Percentiles rank a stretch among this genome's conserved stretches.
These are phyloP conservation scores for Cylindrotheca closterium DNA, from an alignment of 108 stramenopile genomes.

Conservation along the genomic window DNA sequence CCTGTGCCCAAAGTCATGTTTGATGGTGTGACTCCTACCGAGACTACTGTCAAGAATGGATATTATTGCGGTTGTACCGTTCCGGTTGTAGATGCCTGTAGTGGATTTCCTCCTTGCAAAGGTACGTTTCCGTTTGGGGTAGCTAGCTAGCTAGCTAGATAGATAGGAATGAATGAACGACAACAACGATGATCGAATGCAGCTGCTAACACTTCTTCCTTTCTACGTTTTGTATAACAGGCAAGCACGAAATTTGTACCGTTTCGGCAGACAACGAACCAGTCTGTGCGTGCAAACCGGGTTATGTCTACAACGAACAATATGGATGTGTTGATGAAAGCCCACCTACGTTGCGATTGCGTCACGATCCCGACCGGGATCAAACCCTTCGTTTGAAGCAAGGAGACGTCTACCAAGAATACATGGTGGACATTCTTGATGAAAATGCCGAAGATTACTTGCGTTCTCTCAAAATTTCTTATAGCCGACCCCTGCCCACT, in stretches of 20 bases:
- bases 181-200: too few species aligned
- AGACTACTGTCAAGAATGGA: conserved; percentile 62
- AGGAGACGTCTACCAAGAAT: conserved; percentile 85
- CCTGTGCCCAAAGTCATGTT: conserved; percentile 72
- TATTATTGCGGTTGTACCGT: conserved; percentile 78
- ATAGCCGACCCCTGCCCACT: conserved; percentile 76
- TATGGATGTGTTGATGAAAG: conserved; percentile 90
- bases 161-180: too few species aligned
- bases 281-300: conserved; percentile 75
- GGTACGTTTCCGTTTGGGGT: conserved; percentile 33
- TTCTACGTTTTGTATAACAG: conserved; percentile 17
- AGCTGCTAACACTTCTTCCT: conserved; percentile 1
- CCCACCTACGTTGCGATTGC: conserved; percentile 66
- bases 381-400: conserved; percentile 61
- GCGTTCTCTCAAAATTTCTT: conserved; percentile 81
- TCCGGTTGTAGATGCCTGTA: conserved; percentile 78
- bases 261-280: conserved; percentile 55
- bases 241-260: conserved; percentile 68
- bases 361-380: conserved; percentile 48
- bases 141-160: neutral
- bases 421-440: conserved; percentile 85
- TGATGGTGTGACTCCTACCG: conserved; percentile 82
- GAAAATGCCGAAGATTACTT: conserved; percentile 87
- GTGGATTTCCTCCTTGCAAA: conserved; percentile 77
- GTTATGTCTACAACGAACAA: conserved; percentile 55